These are phyloP conservation scores for Aspergillus intermedius DNA, from an alignment of 2,329 filamentous ascomycete species.

Conservation along the genomic window DNA sequence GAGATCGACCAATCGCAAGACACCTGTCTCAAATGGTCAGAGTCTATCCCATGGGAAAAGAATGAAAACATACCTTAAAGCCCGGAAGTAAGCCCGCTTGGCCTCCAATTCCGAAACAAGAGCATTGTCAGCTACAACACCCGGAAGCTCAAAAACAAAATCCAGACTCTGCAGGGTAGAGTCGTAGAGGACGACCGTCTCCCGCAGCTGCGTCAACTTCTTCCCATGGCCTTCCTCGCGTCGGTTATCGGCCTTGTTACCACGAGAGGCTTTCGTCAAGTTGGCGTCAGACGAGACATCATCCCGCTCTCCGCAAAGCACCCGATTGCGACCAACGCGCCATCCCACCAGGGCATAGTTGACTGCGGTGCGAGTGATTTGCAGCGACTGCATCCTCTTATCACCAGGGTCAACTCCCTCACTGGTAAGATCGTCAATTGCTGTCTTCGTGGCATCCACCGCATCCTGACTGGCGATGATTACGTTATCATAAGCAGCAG, in stretches of 20 bases:
- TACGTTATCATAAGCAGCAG: conserved; percentile 83
- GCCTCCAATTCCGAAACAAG: conserved; percentile 73
- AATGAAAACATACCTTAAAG: conserved; percentile 60
- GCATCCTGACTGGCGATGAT: conserved; percentile 88
- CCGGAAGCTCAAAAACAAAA: conserved; percentile 80
- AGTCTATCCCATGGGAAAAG: not conserved
- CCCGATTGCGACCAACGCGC: conserved; percentile 87
- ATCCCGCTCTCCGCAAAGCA: conserved; percentile 76
- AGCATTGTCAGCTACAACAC: conserved; percentile 73
- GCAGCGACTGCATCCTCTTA: conserved; percentile 79
- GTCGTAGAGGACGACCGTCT: conserved; percentile 84
- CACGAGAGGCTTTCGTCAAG: conserved; percentile 45
- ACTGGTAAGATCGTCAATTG: conserved; percentile 79
- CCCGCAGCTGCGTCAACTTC: conserved; percentile 72
- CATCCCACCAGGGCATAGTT: conserved; percentile 92
- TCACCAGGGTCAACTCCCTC: conserved; percentile 83
- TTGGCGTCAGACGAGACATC: conserved; percentile 55
- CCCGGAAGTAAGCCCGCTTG: conserved; percentile 76
- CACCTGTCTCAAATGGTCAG: conserved; percentile 46
- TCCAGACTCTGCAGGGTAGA: conserved; percentile 86
- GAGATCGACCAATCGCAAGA: conserved; percentile 77
- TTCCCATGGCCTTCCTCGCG: conserved; percentile 64
- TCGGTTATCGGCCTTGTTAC: conserved; percentile 45
- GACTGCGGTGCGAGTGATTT: conserved; percentile 86
- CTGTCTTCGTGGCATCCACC: conserved; percentile 85